phyloP scores from a whole-genome alignment of 306 rosid species.

The Ziziphus jujuba region DNA sequence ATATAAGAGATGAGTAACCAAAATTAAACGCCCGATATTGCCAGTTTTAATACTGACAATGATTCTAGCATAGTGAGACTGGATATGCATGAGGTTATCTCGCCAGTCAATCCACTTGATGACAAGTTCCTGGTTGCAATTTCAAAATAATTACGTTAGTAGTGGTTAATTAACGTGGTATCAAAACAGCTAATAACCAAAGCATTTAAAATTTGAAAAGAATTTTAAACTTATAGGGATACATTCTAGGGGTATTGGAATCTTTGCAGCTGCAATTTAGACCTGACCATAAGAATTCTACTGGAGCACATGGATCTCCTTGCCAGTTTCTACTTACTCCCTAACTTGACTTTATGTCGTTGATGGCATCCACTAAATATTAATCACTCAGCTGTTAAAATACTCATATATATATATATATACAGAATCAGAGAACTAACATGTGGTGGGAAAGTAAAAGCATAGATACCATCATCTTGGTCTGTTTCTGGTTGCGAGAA shows the following conservation, averaged over 20 bases:
- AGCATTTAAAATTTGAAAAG: too few relatives aligned
- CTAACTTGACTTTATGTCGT: constrained; percentile 22
- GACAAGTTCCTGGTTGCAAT: too few relatives aligned
- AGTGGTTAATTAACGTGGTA: too few relatives aligned
- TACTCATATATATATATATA: not conserved
- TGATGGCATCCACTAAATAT: constrained; percentile 25
- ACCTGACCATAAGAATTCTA: too few relatives aligned
- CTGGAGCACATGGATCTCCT: too few relatives aligned
- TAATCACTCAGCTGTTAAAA: not conserved
- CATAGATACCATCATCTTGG: not conserved
- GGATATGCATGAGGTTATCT: constrained; percentile 29
- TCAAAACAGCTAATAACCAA: too few relatives aligned
- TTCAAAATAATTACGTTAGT: too few relatives aligned
- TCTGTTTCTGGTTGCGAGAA: not conserved
- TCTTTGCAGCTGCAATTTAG: too few relatives aligned
- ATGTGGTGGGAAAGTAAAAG: not conserved
- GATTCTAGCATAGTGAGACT: constrained; percentile 34
- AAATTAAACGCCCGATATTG: not conserved
- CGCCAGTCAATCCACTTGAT: too few relatives aligned
- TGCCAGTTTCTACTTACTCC: too few relatives aligned
- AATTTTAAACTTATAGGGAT: constrained; percentile 47
- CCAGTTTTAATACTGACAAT: constrained; percentile 39
- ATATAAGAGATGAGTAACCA: too few relatives aligned
- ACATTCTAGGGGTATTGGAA: constrained; percentile 11
- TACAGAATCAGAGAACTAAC: not conserved